Percentiles rank a stretch among this genome's conserved stretches.
Conservation (phyloP, 441 rosid species). For the Pelargonium myrrhifolium region DNA sequence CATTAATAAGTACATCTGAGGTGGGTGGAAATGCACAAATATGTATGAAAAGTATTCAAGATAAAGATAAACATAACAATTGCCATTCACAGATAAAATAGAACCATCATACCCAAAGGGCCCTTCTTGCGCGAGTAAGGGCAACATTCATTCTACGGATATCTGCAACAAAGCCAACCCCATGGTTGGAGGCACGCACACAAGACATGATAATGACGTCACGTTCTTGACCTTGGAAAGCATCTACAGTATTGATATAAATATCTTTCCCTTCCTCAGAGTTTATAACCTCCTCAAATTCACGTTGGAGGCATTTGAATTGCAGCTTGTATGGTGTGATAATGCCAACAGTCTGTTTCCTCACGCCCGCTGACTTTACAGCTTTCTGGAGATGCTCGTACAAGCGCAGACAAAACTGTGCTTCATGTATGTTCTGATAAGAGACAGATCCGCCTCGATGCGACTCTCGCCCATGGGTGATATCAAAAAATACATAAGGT, state of each 20-base stretch:
- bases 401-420: slow-evolving; percentile 79
- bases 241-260: slow-evolving; percentile 95
- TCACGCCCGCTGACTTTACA: slow-evolving; percentile 52
- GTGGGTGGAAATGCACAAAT: not conserved
- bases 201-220: slow-evolving; percentile 99
- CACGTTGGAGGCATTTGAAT: slow-evolving; percentile 84
- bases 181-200: slow-evolving; percentile 91
- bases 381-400: slow-evolving; percentile 88
- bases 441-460: slow-evolving; percentile 97
- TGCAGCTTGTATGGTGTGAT: slow-evolving; percentile 98
- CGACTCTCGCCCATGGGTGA: slow-evolving; percentile 92
- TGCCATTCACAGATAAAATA: not conserved
- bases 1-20: not conserved
- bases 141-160: slow-evolving; percentile 99
- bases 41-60: not conserved
- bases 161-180: slow-evolving; percentile 97
- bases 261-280: slow-evolving; percentile 90
- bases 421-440: slow-evolving; percentile 89
- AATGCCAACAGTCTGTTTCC: slow-evolving; percentile 81
- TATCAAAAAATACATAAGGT: slow-evolving; percentile 79
- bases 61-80: not conserved
- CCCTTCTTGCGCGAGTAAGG: slow-evolving; percentile 95
- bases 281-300: slow-evolving; percentile 68
- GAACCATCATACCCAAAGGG: slow-evolving; percentile 66
- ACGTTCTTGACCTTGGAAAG: slow-evolving; percentile 99